Evolutionary conservation across 768 basidiomycete genomes (phyloP).

Genomic region (Lentinula sp.): DNA sequence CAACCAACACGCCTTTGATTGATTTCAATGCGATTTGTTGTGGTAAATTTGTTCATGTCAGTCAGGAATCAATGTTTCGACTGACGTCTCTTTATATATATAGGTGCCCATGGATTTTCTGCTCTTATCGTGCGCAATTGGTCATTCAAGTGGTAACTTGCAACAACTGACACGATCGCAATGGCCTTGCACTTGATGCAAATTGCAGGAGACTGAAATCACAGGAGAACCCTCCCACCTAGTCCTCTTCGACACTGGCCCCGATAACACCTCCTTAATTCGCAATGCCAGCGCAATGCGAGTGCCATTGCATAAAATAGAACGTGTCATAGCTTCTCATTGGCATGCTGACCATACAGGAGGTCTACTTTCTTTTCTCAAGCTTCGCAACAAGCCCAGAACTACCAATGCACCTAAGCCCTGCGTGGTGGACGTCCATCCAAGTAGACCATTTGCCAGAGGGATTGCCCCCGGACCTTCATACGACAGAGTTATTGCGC

Average conservation of each 20-base stretch:
- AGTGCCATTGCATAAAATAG: slow-evolving; percentile 45
- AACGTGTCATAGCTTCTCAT: slow-evolving; percentile 65
- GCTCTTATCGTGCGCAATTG: slow-evolving; percentile 56
- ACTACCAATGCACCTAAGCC: slow-evolving; percentile 9
- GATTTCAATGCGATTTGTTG: slow-evolving; percentile 71
- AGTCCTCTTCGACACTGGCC: slow-evolving; percentile 83
- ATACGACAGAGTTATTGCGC: slow-evolving; percentile 48
- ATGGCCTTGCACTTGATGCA: not conserved
- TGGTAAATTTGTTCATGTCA: slow-evolving; percentile 28
- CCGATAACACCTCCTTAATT: slow-evolving; percentile 68
- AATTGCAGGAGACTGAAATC: slow-evolving; percentile 49
- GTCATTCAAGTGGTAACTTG: not conserved
- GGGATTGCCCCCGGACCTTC: slow-evolving; percentile 66
- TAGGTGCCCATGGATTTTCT: slow-evolving; percentile 83
- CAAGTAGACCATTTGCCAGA: slow-evolving; percentile 63
- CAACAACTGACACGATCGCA: not conserved
- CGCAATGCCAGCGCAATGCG: slow-evolving; percentile 64
- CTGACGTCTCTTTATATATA: not conserved
- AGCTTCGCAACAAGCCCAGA: slow-evolving; percentile 26
- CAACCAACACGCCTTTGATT: slow-evolving; percentile 52
- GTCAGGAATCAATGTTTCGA: not conserved
- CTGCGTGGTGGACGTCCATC: slow-evolving; percentile 70
- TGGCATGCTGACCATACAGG: slow-evolving; percentile 80
- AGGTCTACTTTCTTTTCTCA: slow-evolving; percentile 62
- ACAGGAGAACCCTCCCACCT: slow-evolving; percentile 36